Base-by-base conservation (phyloP, 2,329 filamentous ascomycete species). In the Sporothrix pseudoabietina region DNA sequence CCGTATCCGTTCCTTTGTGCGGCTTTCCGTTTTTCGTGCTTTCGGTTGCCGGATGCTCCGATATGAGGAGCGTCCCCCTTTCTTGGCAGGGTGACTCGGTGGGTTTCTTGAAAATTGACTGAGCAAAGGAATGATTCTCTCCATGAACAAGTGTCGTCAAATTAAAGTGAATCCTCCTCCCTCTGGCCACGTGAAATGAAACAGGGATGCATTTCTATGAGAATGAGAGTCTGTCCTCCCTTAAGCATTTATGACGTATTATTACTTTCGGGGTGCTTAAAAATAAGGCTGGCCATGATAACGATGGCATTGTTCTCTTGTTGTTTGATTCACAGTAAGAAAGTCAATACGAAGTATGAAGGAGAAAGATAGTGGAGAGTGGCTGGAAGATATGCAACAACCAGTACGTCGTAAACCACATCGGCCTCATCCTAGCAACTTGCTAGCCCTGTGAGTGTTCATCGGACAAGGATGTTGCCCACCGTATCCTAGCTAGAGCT, bases 161-260 rank as follows among this genome's bases (percentile, higher is more conserved):
- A 44, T 47, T 30, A 47, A 52, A 32, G 47, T 22, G 8, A 54
- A 39, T 12, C 30, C 61, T 52, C 47, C 5, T 39, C 65, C 30
- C 47, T 39, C 4, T n/a, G 19, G 65, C 30, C 30, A 54, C 30
- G 65, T 69, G 66, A 69, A 69, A 54, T 69, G 66, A 69, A 4
- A 14, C 9, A 69, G 47, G 66, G 65, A 49, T 49, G 19, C 41
- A 19, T 52, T 32, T 68, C n/a, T 10, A 35, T n/a, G 26, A 52
- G 4, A 52, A 30, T 68, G 8, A 30, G 35, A 16, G 44, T 44
- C 39, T n/a, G n/a, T 39, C 39, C 39, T 10, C 39, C 61, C 39
- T 66, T 30, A 22, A 4, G n/a, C 22, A 10, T 66, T 30, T 19
- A 68, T 68, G 65, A 22, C 44, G 44, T 52, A 52, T 35, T 68